Conservation (phyloP, 2,329 filamentous ascomycete genomes). For the Fulvia fulva region DNA sequence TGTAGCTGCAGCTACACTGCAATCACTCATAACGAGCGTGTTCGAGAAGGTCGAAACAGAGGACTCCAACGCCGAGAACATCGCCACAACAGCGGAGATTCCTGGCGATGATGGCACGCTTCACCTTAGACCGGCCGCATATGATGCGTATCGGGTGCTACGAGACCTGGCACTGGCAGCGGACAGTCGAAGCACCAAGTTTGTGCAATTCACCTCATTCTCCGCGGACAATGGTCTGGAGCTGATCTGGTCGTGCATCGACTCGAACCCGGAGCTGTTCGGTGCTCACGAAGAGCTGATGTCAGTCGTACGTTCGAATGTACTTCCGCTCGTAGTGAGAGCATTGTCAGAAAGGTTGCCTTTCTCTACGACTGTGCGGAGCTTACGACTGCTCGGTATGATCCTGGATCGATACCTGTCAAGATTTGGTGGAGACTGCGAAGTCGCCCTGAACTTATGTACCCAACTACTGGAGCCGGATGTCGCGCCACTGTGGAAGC, state of each 20-base stretch:
- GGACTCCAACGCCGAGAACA: constrained; percentile 60
- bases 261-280: constrained; percentile 80
- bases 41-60: constrained; percentile 87
- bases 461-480: constrained; percentile 88
- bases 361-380: constrained; percentile 77
- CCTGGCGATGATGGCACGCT: constrained; percentile 62
- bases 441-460: constrained; percentile 74
- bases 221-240: constrained; percentile 83
- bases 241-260: constrained; percentile 83
- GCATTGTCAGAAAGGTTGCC: constrained; percentile 72
- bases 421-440: constrained; percentile 72
- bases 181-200: constrained; percentile 77
- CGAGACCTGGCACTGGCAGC: constrained; percentile 85
- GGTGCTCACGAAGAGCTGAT: constrained; percentile 74
- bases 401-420: constrained; percentile 73
- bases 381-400: constrained; percentile 78
- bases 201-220: constrained; percentile 72
- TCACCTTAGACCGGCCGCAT: constrained; percentile 67
- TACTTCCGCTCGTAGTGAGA: constrained; percentile 79
- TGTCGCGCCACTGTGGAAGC: constrained; percentile 72
- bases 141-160: constrained; percentile 84
- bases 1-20: constrained; percentile 91
- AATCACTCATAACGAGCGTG: constrained; percentile 86
- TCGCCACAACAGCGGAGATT: constrained; percentile 62
- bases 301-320: constrained; percentile 67